Conservation (phyloP, 148 eudicot genomes). For the Amaranthus cruentus region DNA sequence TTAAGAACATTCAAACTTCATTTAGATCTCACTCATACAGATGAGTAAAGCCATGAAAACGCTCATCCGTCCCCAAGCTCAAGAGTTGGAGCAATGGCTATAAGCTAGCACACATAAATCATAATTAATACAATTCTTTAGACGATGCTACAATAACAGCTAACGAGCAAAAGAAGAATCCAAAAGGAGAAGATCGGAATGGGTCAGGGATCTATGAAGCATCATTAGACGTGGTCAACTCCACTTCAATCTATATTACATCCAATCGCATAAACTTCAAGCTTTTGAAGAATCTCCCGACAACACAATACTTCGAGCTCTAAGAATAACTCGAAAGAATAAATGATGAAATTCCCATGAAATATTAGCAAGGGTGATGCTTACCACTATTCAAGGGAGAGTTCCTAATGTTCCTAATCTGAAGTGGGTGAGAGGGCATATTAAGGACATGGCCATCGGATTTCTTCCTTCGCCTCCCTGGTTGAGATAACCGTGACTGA, state of each 20-base stretch:
- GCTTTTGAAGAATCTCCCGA: neutral
- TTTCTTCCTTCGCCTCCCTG: slow-evolving; percentile 71
- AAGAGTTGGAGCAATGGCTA: neutral
- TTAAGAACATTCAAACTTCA: neutral
- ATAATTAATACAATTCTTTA: neutral
- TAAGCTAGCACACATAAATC: slow-evolving; percentile 19
- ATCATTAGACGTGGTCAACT: slow-evolving; percentile 4
- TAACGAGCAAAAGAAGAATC: slow-evolving; percentile 1
- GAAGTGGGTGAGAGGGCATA: slow-evolving; percentile 32
- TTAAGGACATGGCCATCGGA: slow-evolving; percentile 43
- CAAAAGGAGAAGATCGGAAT: neutral
- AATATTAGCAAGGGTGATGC: slow-evolving; percentile 29
- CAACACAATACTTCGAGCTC: neutral
- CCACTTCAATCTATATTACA: neutral
- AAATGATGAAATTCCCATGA: slow-evolving; percentile 4
- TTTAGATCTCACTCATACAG: neutral
- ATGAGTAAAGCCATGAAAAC: neutral
- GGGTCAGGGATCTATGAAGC: neutral
- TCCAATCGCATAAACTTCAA: neutral
- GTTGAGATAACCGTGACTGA: slow-evolving; percentile 64
- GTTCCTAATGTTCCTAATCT: slow-evolving; percentile 42
- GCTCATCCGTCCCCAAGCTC: slow-evolving; percentile 8
- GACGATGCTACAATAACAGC: slow-evolving; percentile 11
- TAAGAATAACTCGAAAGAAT: slow-evolving; percentile 5
- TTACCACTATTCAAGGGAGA: slow-evolving; percentile 48